A percentile compares a stretch with the other conserved stretches of the same genome.
Evolutionary conservation across 2,329 filamentous ascomycete genomes (phyloP).

Genomic region (Paecilomyces niveus): DNA sequence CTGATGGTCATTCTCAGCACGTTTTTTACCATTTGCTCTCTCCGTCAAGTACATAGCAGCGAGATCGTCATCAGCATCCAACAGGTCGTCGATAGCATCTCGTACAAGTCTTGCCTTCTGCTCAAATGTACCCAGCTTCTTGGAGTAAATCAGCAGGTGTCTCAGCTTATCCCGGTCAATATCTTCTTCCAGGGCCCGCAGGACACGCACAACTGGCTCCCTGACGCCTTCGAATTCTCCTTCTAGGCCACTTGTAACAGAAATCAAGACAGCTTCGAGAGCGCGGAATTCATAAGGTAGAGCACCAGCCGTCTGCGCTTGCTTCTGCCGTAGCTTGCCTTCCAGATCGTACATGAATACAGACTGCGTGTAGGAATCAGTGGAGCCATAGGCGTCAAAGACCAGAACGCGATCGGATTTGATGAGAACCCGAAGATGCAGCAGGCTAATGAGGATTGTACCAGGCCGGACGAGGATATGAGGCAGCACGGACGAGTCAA

Average conservation of each 20-base stretch:
- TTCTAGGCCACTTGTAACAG: slow-evolving; percentile 84
- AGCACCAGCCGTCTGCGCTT: slow-evolving; percentile 43
- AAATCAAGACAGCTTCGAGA: slow-evolving; percentile 89
- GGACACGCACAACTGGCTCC: slow-evolving; percentile 81
- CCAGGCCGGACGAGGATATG: slow-evolving; percentile 91
- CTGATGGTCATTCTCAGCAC: slow-evolving; percentile 80
- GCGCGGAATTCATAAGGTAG: slow-evolving; percentile 95
- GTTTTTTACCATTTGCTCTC: slow-evolving; percentile 64
- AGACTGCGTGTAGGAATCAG: slow-evolving; percentile 89
- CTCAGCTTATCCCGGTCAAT: slow-evolving; percentile 92
- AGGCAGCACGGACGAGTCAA: slow-evolving; percentile 90
- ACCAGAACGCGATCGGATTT: slow-evolving; percentile 91
- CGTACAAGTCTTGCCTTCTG: slow-evolving; percentile 91
- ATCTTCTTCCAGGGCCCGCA: slow-evolving; percentile 89
- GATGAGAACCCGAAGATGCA: slow-evolving; percentile 94
- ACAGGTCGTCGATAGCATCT: slow-evolving; percentile 87
- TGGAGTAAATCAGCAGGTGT: slow-evolving; percentile 85
- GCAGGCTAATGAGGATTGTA: slow-evolving; percentile 87
- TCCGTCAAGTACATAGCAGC: slow-evolving; percentile 94
- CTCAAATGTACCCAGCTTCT: slow-evolving; percentile 93
- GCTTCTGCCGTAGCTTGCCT: slow-evolving; percentile 82
- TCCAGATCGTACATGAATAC: slow-evolving; percentile 97
- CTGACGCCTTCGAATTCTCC: slow-evolving; percentile 91
- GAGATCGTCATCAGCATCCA: slow-evolving; percentile 94
- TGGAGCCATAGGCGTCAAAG: slow-evolving; percentile 92